Conservation (phyloP, 192 early-diverging fungal genomes). For the Entrophospora sp. region DNA sequence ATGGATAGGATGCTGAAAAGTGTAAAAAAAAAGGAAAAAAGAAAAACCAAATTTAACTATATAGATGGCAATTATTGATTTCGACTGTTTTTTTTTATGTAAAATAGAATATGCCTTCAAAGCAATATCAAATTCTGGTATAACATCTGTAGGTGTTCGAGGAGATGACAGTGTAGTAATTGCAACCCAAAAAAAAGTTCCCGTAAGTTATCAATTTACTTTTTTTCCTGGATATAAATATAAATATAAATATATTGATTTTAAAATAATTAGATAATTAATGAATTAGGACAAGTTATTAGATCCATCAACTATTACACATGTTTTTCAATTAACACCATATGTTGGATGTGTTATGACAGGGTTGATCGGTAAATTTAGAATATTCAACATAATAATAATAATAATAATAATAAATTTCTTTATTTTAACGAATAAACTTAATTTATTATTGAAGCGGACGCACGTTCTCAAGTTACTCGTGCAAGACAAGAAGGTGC, state of each 20-base stretch:
- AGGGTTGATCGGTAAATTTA: conserved; percentile 84
- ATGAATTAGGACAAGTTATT: conserved; percentile 81
- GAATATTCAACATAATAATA: too few relatives aligned
- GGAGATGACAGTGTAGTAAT: conserved; percentile 94
- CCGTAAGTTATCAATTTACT: conserved; percentile 37
- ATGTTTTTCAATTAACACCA: conserved; percentile 86
- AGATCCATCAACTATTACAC: conserved; percentile 87
- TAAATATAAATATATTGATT: background rate
- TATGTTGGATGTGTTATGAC: conserved; percentile 98
- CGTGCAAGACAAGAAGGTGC: conserved; percentile 93
- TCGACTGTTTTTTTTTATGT: background rate
- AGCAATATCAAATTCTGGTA: conserved; percentile 94
- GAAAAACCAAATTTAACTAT: background rate
- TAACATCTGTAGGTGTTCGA: conserved; percentile 92
- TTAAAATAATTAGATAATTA: background rate
- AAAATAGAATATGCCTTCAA: conserved; percentile 97
- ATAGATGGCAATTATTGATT: background rate
- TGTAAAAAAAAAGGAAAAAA: too few relatives aligned
- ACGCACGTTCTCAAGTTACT: conserved; percentile 86
- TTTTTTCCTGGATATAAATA: background rate
- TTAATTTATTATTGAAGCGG: conserved; percentile 47
- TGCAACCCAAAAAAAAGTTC: conserved; percentile 96
- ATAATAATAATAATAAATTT: too few relatives aligned
- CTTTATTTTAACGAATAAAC: too few relatives aligned
- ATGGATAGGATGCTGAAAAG: too few relatives aligned